Percentiles rank a stretch among this genome's conserved stretches.
Evolutionary conservation across 1,284 basidiomycete species (phyloP).

Genomic region (Melampsora larici-populina): DNA sequence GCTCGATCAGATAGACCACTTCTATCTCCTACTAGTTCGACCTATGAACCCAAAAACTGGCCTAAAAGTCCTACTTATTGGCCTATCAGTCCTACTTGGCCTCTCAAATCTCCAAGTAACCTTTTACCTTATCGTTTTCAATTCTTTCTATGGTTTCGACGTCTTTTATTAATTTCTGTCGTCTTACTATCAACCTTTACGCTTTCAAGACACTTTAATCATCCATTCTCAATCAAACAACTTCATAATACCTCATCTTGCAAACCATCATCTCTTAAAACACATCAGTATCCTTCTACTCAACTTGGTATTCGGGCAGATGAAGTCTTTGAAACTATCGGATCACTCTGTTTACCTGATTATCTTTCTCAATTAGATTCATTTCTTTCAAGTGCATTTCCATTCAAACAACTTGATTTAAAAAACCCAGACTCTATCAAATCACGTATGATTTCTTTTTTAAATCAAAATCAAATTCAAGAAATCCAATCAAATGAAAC

Average conservation of each 20-base stretch:
- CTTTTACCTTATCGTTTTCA: background rate
- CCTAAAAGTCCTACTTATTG: background rate
- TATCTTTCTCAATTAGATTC: background rate
- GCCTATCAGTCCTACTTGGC: background rate
- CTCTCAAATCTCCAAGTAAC: background rate
- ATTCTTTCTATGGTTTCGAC: background rate
- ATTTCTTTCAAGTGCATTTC: background rate
- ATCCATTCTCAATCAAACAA: background rate
- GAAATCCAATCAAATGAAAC: background rate
- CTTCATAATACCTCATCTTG: background rate
- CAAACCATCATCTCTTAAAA: background rate
- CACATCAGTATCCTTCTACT: background rate
- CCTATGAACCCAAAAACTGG: background rate
- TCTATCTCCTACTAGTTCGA: background rate
- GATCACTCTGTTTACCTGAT: background rate
- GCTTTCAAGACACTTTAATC: background rate
- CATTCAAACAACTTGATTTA: background rate
- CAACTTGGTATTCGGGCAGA: background rate
- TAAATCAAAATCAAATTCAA: background rate
- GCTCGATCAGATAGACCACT: background rate
- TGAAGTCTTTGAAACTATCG: background rate
- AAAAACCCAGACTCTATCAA: background rate
- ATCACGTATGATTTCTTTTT: background rate
- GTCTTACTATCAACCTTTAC: background rate
- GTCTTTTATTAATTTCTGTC: background rate